These are phyloP conservation scores for Phytophthora cryptogea DNA, from an alignment of 352 stramenopile species.

Conservation along the genomic window DNA sequence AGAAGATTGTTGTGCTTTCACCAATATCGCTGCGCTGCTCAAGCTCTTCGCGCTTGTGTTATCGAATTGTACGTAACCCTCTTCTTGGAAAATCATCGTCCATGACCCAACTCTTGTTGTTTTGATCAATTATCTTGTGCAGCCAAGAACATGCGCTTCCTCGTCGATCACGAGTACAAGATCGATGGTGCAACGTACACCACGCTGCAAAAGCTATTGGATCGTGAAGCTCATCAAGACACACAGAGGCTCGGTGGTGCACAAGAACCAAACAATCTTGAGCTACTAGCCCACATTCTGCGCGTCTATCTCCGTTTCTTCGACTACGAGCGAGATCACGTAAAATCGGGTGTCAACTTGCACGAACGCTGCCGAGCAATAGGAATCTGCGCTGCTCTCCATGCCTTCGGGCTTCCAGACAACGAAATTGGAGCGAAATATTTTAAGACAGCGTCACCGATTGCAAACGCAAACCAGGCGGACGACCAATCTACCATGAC, in stretches of 20 bases:
- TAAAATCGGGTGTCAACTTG: slow-evolving; percentile 3
- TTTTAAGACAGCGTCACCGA: background rate
- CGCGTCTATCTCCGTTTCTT: slow-evolving; percentile 31
- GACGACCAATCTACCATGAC: background rate
- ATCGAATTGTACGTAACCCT: slow-evolving; percentile 26
- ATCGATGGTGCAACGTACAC: slow-evolving; percentile 20
- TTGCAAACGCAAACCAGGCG: slow-evolving; percentile 9
- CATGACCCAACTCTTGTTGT: background rate
- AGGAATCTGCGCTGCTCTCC: slow-evolving; percentile 27
- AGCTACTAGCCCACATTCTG: slow-evolving; percentile 25
- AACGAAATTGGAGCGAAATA: background rate
- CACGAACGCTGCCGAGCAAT: slow-evolving; percentile 31
- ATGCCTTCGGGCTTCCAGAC: slow-evolving; percentile 8
- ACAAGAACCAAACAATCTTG: slow-evolving; percentile 1
- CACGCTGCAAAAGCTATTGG: slow-evolving; percentile 14
- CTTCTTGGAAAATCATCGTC: background rate
- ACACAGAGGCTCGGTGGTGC: background rate
- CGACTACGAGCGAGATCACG: slow-evolving; percentile 13
- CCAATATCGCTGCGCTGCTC: slow-evolving; percentile 18
- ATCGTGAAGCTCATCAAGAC: background rate
- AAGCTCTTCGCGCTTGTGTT: slow-evolving; percentile 26
- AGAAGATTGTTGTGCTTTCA: background rate
- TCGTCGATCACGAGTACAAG: slow-evolving; percentile 14
- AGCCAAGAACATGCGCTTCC: slow-evolving; percentile 29
- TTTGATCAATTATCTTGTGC: background rate